Conservation (phyloP, 441 rosid genomes). For the Populus hybrid region DNA sequence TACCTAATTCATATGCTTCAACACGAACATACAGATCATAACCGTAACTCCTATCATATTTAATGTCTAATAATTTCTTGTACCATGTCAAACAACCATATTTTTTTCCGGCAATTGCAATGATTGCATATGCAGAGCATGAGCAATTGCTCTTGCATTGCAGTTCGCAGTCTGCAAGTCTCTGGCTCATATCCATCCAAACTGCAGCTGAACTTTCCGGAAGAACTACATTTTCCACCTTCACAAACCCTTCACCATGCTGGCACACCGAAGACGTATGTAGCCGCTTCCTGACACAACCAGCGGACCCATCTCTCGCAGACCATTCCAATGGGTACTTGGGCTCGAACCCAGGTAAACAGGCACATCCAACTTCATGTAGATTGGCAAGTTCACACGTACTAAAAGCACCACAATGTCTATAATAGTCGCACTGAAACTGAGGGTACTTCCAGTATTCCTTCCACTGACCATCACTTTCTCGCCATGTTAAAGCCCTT, state of each 20-base stretch:
- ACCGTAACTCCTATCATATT: background rate
- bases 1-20: constrained; percentile 24
- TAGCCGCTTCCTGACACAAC: constrained; percentile 24
- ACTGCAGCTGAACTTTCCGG: too few species aligned
- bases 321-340: background rate
- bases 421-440: constrained; percentile 24
- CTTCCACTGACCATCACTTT: constrained; percentile 20
- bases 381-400: too few species aligned
- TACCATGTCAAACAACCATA: constrained; percentile 24
- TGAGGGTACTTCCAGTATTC: constrained; percentile 1
- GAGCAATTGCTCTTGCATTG: too few species aligned
- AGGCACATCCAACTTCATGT: constrained; percentile 5
- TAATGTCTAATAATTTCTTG: constrained; percentile 13
- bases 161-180: too few species aligned
- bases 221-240: too few species aligned
- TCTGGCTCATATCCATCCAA: too few species aligned
- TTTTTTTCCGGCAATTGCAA: too few species aligned
- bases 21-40: constrained; percentile 19
- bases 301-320: constrained; percentile 15
- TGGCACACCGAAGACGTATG: constrained; percentile 11
- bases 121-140: too few species aligned
- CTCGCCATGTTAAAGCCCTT: constrained; percentile 17
- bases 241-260: background rate
- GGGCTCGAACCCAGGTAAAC: constrained; percentile 31
- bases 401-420: constrained; percentile 33